Evolutionary conservation across 2,329 filamentous ascomycete genomes (phyloP).

Genomic region (Aspergillus arachidicola): DNA sequence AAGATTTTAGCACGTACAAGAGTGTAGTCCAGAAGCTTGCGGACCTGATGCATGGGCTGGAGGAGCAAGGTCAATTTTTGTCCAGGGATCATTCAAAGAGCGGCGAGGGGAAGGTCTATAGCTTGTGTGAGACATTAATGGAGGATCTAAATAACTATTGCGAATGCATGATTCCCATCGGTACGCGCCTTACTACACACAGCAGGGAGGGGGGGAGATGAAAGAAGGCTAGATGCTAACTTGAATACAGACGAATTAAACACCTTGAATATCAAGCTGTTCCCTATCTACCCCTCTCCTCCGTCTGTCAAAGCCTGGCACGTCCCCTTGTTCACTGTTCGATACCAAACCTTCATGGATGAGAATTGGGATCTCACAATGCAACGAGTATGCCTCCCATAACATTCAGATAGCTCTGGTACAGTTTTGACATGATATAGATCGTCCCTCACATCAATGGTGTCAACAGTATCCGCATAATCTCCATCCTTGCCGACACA

Average conservation of each 20-base stretch:
- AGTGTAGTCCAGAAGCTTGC: conserved; percentile 85
- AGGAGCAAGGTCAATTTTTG: conserved; percentile 86
- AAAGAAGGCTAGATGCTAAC: conserved; percentile 13
- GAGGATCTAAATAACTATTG: conserved; percentile 96
- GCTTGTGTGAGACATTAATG: conserved; percentile 79
- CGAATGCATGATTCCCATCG: conserved; percentile 97
- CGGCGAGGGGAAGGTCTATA: conserved; percentile 59
- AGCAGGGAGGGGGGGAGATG: not conserved
- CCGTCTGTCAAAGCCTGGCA: conserved; percentile 83
- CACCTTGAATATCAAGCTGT: conserved; percentile 94
- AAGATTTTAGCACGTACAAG: conserved; percentile 77
- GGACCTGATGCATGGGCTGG: conserved; percentile 81
- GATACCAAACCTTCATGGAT: conserved; percentile 55
- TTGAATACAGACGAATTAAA: conserved; percentile 74
- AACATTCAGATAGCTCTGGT: not conserved
- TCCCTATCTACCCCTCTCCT: conserved; percentile 77
- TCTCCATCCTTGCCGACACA: conserved; percentile 81
- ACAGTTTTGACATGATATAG: conserved; percentile 35
- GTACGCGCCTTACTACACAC: conserved; percentile 51
- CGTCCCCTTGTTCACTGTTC: conserved; percentile 75
- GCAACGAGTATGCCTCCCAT: conserved; percentile 44
- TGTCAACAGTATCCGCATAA: conserved; percentile 83
- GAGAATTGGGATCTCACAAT: conserved; percentile 59
- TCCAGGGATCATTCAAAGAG: conserved; percentile 48
- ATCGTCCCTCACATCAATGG: conserved; percentile 88